phyloP scores from a whole-genome alignment of 1,284 basidiomycete species.

The Boletus sp. region DNA sequence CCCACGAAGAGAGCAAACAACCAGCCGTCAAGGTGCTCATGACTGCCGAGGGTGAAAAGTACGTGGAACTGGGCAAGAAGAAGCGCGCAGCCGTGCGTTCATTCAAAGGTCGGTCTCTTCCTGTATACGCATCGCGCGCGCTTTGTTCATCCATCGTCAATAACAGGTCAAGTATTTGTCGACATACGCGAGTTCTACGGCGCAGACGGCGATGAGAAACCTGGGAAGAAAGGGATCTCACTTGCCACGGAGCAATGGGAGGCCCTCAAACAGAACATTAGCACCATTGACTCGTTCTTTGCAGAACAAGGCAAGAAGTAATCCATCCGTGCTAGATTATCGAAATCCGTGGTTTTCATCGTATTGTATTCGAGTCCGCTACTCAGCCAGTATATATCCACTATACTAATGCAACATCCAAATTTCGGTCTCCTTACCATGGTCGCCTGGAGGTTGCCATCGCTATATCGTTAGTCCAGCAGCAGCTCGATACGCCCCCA shows the following conservation, averaged over 20 bases:
- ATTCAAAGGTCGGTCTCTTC: conserved; percentile 55
- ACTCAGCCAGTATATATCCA: conserved; percentile 6
- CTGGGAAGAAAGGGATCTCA: conserved; percentile 79
- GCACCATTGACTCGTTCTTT: conserved; percentile 53
- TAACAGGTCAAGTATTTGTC: conserved; percentile 48
- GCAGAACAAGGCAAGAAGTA: conserved; percentile 38
- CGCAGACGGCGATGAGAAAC: conserved; percentile 59
- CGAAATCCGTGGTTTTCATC: background rate
- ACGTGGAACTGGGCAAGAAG: conserved; percentile 66
- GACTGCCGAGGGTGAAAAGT: conserved; percentile 54
- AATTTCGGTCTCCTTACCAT: background rate
- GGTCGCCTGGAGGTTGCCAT: background rate
- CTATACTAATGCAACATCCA: conserved; percentile 1
- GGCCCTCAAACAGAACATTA: conserved; percentile 42
- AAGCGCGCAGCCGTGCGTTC: conserved; percentile 63
- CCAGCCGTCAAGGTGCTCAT: conserved; percentile 15
- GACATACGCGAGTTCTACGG: conserved; percentile 79
- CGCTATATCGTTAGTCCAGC: conserved; percentile 50
- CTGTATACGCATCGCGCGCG: background rate
- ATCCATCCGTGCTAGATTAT: background rate
- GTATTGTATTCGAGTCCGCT: background rate
- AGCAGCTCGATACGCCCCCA: conserved; percentile 65
- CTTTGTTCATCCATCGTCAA: conserved; percentile 2
- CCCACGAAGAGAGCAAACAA: conserved; percentile 3
- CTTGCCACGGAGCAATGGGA: conserved; percentile 74